Conservation (phyloP, 495 filamentous ascomycete genomes). For the Penicillium maclennaniae region DNA sequence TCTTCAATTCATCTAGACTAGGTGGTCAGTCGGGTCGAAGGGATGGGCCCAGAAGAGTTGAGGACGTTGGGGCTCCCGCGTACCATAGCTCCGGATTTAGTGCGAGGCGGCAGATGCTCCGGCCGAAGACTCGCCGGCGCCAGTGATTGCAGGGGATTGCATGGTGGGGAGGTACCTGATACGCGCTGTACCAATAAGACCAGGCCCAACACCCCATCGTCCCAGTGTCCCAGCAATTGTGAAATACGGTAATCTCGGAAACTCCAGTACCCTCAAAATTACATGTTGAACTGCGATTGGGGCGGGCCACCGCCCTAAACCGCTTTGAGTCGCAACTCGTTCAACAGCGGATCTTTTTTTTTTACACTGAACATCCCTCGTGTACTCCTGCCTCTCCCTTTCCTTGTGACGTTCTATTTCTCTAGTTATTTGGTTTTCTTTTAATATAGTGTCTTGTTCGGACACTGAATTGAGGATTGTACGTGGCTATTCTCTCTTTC, state of each 20-base stretch:
- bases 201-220: slow-evolving; percentile 10
- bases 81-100: slow-evolving; percentile 8
- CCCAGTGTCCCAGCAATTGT: background rate
- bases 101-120: slow-evolving; percentile 4
- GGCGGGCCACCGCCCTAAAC: slow-evolving; percentile 24
- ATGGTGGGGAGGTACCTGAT: slow-evolving; percentile 1
- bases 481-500: background rate
- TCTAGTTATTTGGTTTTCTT: slow-evolving; percentile 3
- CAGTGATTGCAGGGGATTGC: background rate
- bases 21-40: slow-evolving; percentile 12
- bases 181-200: background rate
- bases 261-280: background rate
- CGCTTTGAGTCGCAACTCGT: slow-evolving; percentile 14
- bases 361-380: slow-evolving; percentile 10
- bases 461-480: slow-evolving; percentile 6
- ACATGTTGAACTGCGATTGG: slow-evolving; percentile 19
- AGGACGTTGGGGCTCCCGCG: slow-evolving; percentile 18
- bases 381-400: slow-evolving; percentile 15
- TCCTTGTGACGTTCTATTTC: slow-evolving; percentile 10
- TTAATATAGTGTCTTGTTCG: slow-evolving; percentile 5
- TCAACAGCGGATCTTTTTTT: slow-evolving; percentile 31
- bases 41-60: slow-evolving; percentile 17
- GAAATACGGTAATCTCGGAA: background rate
- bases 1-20: background rate
- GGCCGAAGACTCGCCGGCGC: background rate